Base-by-base conservation (phyloP, 441 rosid species). In the Jatropha multifida region DNA sequence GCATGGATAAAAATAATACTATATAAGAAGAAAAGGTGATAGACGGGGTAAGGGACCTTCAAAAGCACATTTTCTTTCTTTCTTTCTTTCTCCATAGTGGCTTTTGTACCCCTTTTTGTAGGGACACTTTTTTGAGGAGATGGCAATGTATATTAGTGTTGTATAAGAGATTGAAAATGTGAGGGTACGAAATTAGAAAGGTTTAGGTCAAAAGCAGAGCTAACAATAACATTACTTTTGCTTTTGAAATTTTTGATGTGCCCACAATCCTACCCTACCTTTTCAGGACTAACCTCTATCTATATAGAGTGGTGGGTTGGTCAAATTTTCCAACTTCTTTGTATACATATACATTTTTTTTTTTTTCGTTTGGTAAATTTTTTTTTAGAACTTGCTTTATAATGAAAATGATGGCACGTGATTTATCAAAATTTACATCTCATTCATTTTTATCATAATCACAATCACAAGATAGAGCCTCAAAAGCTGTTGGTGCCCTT, bases 191-290 rank as follows among this genome's bases (percentile, higher is more conserved):
- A 54, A 32, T 10, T 46, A 59, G 27, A 15, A 11, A 20, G 56
- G 37, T 7, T 63, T 27, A 52, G 65, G 84, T 77, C 81, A 77
- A 85, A 82, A 74, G 84, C 64, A 38, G 51, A 4, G 40, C 63
- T 17, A 49, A 9, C n/a, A 1, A 48, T 11, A 20, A 4, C 6
- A 11, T 38, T 72, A 3, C 73, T 73, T 86, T 77, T 37, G 71
- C 79, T 42, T 77, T 77, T 52, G 76, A 74, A 71, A 32, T 32
- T 32, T 32, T 32, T 32, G 32, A 32, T 32, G 77, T 65, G 54
- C 70, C 85, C 65, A 59, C 80, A 42, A 68, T 63, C 78, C 72
- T 75, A 76, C 78, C 82, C 81, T 71, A 65, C 73, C 68, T 27
- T 8, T 0, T 69, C n/a, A 42, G 38, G 69, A 60, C n/a, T 68